A percentile compares a stretch with the other conserved stretches of the same genome.
phyloP scores from a whole-genome alignment of 129 eudicot genomes.

The Ambrosia trifida region DNA sequence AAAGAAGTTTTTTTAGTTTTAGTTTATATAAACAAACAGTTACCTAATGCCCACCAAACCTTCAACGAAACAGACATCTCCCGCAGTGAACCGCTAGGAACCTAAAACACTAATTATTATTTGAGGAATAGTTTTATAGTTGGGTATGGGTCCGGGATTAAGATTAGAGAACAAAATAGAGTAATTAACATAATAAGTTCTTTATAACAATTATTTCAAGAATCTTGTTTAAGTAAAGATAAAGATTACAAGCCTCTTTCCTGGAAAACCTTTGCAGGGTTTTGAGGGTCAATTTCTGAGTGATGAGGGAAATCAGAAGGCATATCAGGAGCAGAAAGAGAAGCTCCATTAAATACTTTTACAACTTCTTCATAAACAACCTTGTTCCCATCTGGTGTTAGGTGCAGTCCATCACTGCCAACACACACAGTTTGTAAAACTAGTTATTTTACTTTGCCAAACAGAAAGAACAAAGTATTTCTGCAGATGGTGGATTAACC shows the following conservation, averaged over 20 bases:
- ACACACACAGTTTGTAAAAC: constrained; percentile 17
- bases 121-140: no score
- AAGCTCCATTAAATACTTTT: constrained; percentile 49
- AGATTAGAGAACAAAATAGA: no score
- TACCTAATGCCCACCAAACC: no score
- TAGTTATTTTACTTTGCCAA: constrained; percentile 8
- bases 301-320: constrained; percentile 85
- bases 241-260: constrained; percentile 37
- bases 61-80: no score
- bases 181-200: no score
- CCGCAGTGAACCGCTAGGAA: no score
- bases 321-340: constrained; percentile 58
- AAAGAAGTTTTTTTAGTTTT: no score
- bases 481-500: neutral
- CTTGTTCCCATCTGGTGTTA: constrained; percentile 76
- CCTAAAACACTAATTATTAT: no score
- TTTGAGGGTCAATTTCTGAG: constrained; percentile 54
- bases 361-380: constrained; percentile 60
- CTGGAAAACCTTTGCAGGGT: constrained; percentile 67
- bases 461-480: neutral
- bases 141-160: no score
- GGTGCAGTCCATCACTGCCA: constrained; percentile 84
- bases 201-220: neutral
- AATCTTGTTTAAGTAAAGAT: neutral
- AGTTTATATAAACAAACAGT: no score